Evolutionary conservation across 306 rosid genomes (phyloP), one percentile per base, ranked within the genome.

Genomic region (Quercus mongolica): DNA sequence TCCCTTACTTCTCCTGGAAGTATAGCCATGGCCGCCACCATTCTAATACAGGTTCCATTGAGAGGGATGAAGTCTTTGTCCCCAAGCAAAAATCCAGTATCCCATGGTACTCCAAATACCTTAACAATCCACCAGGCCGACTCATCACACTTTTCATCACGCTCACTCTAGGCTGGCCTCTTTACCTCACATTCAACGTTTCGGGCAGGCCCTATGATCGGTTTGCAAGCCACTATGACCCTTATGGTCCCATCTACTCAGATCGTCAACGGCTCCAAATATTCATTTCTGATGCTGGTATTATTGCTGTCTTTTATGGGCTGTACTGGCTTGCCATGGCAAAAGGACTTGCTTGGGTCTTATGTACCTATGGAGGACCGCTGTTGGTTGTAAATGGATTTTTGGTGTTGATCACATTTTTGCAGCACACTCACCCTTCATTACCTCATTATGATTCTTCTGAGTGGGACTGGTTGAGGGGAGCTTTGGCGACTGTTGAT

Each of bases 11-110:
- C 80, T 95, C 99, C 17, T 95, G 99, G 99, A 95, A 95, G 65
- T 92, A 92, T 75, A 95, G 99, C 84, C 99, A 95, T 79, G 98
- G 99, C 28, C 93, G 99, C 64, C 99, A 95, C 83, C 99, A 95
- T 77, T 91, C 98, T 33, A 92, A 95, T 80, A 95, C 98, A 0
- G 98, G 90, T 69, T 95, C 99, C 41, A 90, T 95, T 1, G 99
- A 95, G 51, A 80, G 88, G 23, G 99, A 95, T 83, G 99, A 95
- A 79, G 99, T 95, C 67, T 95, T 95, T 82, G 99, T 95, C 74
- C 98, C 99, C 3, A 95, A 92, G 79, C 73, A 86, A 44, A 92
- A 82, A 72, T 84, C 90, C 5, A 35, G 38, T 1, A 59, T 90
- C 0, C 5, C 25, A 3, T 92, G 99, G 99, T 91, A 75, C 84